phyloP scores from a whole-genome alignment of 495 filamentous ascomycete species.

The Trichoderma parareesei region DNA sequence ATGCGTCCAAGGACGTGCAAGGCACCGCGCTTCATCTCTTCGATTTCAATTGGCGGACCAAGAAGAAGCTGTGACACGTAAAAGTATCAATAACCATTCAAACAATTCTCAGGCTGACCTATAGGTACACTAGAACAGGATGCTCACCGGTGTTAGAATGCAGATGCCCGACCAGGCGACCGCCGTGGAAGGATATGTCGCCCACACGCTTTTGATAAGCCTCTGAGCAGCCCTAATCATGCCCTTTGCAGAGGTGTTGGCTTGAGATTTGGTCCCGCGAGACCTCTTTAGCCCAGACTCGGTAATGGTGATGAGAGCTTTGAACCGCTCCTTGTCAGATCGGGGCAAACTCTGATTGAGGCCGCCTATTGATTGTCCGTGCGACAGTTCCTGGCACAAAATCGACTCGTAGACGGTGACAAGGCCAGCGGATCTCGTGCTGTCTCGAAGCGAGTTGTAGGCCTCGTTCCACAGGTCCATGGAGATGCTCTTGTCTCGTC shows the following conservation, averaged over 20 bases:
- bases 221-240: not conserved
- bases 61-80: constrained; percentile 1
- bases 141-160: constrained; percentile 4
- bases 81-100: not conserved
- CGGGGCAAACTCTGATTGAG: not conserved
- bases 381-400: constrained; percentile 3
- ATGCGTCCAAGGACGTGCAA: constrained; percentile 10
- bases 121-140: not conserved
- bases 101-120: no score
- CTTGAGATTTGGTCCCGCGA: not conserved
- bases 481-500: not conserved
- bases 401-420: constrained; percentile 10
- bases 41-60: not conserved
- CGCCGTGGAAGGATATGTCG: constrained; percentile 3
- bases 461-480: constrained; percentile 9
- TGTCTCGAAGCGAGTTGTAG: constrained; percentile 5
- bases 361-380: not conserved
- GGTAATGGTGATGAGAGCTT: constrained; percentile 1
- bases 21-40: constrained; percentile 1
- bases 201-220: not conserved
- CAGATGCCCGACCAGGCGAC: constrained; percentile 11
- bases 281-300: not conserved
- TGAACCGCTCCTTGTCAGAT: not conserved
- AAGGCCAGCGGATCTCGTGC: not conserved
- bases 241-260: not conserved